A percentile compares a stretch with the other conserved stretches of the same genome.
Evolutionary conservation across 257 asterid species (phyloP).

Genomic region (Galeopsis tetrahit): DNA sequence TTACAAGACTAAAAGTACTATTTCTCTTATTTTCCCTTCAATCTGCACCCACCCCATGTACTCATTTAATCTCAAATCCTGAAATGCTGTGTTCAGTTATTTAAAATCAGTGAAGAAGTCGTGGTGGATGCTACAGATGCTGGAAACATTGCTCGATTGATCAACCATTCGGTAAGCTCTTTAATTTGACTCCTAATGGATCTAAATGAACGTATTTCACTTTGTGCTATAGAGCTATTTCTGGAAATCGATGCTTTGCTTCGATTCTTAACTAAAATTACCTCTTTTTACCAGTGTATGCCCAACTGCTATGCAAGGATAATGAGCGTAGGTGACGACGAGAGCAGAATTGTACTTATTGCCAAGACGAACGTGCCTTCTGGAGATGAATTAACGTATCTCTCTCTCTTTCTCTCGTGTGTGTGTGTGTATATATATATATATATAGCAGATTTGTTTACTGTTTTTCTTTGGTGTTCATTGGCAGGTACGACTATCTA

Average conservation of each 20-base stretch:
- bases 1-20: too few species aligned
- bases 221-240: neutral
- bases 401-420: constrained; percentile 34
- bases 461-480: constrained; percentile 22
- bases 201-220: neutral
- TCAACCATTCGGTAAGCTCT: constrained; percentile 88
- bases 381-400: constrained; percentile 91
- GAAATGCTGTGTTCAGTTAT: constrained; percentile 59
- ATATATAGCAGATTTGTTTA: neutral
- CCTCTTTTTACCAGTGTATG: constrained; percentile 70
- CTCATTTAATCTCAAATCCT: constrained; percentile 5
- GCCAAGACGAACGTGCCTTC: constrained; percentile 85
- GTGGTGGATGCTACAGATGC: constrained; percentile 98
- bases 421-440: too few species aligned
- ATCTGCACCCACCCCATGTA: constrained; percentile 8
- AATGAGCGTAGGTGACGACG: constrained; percentile 94
- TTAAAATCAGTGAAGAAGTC: constrained; percentile 96
- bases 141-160: constrained; percentile 95
- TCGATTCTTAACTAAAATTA: neutral
- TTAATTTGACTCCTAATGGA: neutral
- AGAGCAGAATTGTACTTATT: constrained; percentile 97
- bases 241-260: neutral
- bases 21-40: neutral
- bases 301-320: constrained; percentile 99
- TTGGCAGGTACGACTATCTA: constrained; percentile 89